phyloP scores from a whole-genome alignment of 2,329 filamentous ascomycete genomes.

The Camptophora hylomeconis region DNA sequence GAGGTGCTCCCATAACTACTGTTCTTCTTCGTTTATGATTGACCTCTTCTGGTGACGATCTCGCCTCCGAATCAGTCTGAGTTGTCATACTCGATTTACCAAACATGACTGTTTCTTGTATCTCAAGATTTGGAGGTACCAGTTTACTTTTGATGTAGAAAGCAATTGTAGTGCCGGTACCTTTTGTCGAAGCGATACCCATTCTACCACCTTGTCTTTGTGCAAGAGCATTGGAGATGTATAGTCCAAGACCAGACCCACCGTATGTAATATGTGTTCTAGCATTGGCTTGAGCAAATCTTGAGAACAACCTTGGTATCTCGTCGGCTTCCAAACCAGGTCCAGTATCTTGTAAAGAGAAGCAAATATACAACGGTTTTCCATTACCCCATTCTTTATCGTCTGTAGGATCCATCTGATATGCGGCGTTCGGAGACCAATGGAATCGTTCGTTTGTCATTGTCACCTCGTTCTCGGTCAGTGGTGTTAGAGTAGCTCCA shows the following conservation, averaged over 20 bases:
- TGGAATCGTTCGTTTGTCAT: neutral
- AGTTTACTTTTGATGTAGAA: conserved; percentile 47
- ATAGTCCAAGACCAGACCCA: conserved; percentile 63
- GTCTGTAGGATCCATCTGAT: conserved; percentile 18
- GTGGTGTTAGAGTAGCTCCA: neutral
- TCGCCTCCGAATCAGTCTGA: too few relatives aligned
- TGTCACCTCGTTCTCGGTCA: conserved; percentile 2
- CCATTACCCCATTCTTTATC: conserved; percentile 40
- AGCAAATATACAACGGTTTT: conserved; percentile 50
- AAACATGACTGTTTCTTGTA: too few relatives aligned
- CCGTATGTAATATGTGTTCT: conserved; percentile 67
- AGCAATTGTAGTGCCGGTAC: conserved; percentile 42
- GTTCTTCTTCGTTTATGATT: neutral
- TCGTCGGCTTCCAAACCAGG: conserved; percentile 58
- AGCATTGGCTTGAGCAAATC: conserved; percentile 67
- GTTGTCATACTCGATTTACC: too few relatives aligned
- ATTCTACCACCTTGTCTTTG: conserved; percentile 74
- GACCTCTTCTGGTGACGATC: too few relatives aligned
- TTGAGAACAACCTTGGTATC: conserved; percentile 60
- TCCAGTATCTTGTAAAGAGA: conserved; percentile 65
- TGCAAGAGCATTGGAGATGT: conserved; percentile 63
- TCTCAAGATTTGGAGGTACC: too few relatives aligned
- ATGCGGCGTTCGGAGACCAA: conserved; percentile 3
- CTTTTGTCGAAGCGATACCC: conserved; percentile 48
- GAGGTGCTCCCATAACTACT: conserved; percentile 1